phyloP scores from a whole-genome alignment of 371 early-diverging fungal genomes.

The Furculomyces boomerangus region DNA sequence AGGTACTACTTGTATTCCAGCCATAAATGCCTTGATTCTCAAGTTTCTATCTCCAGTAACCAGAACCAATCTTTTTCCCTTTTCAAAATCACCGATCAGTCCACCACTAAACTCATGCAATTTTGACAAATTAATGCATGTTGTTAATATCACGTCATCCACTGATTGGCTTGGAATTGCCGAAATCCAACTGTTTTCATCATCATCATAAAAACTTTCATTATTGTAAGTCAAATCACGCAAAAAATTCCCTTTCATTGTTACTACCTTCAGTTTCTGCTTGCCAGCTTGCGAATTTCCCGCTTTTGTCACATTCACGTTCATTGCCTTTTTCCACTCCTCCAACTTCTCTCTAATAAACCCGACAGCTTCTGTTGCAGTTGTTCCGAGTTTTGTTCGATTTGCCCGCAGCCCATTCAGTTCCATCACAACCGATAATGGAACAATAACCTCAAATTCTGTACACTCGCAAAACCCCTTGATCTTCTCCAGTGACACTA shows the following conservation, averaged over 20 bases:
- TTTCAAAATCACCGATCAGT: neutral
- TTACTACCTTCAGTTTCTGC: neutral
- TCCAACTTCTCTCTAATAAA: neutral
- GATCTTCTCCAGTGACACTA: neutral
- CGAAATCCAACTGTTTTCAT: neutral
- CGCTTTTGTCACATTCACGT: neutral
- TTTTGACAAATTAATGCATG: neutral
- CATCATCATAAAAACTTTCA: neutral
- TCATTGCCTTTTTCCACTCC: neutral
- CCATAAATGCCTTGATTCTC: neutral
- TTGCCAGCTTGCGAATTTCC: neutral
- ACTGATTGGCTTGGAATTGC: neutral
- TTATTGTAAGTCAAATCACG: neutral
- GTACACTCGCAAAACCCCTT: neutral
- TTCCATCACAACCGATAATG: neutral
- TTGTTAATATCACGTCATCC: neutral
- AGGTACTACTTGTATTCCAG: neutral
- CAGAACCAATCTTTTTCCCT: neutral
- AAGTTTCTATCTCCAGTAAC: slow-evolving; percentile 1
- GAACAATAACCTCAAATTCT: neutral
- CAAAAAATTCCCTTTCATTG: neutral
- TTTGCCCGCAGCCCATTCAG: neutral
- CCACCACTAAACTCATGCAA: neutral
- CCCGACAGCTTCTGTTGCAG: neutral
- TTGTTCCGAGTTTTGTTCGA: neutral